Evolutionary conservation across 2,329 filamentous ascomycete genomes (phyloP).

Genomic region (Pestalotiopsis sp.): DNA sequence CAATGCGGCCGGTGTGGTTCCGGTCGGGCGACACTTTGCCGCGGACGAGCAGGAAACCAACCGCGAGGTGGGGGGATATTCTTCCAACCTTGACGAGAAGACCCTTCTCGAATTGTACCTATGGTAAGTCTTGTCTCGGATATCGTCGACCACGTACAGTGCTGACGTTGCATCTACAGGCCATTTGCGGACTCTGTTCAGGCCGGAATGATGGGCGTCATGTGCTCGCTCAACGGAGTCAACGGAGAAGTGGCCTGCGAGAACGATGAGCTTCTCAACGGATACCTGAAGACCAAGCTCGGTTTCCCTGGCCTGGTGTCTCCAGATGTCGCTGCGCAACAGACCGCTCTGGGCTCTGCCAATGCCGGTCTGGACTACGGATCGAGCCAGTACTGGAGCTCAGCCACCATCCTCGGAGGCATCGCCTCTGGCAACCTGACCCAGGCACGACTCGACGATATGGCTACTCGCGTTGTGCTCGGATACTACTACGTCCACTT

Average conservation of each 20-base stretch:
- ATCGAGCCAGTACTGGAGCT: slow-evolving; percentile 2
- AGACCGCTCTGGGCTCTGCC: background rate
- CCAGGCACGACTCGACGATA: slow-evolving; percentile 21
- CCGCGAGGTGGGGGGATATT: slow-evolving; percentile 13
- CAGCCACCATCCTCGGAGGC: slow-evolving; percentile 7
- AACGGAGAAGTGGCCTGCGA: slow-evolving; percentile 28
- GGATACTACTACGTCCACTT: slow-evolving; percentile 19
- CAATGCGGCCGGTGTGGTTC: slow-evolving; percentile 12
- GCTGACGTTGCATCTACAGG: background rate
- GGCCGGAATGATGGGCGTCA: slow-evolving; percentile 23
- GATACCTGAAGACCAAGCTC: slow-evolving; percentile 29
- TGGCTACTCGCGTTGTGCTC: slow-evolving; percentile 19
- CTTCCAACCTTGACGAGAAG: slow-evolving; percentile 24
- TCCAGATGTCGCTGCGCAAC: background rate
- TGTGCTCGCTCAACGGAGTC: slow-evolving; percentile 29
- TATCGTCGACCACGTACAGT: background rate
- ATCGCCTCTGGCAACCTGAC: slow-evolving; percentile 19
- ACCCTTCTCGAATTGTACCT: slow-evolving; percentile 28
- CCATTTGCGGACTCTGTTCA: slow-evolving; percentile 25
- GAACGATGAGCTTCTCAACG: slow-evolving; percentile 24
- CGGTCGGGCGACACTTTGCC: slow-evolving; percentile 13
- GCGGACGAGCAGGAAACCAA: slow-evolving; percentile 22
- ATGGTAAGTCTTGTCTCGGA: slow-evolving; percentile 2
- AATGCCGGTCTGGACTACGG: slow-evolving; percentile 9
- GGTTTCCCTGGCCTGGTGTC: slow-evolving; percentile 25